Evolutionary conservation across 164 flowering plant species (phyloP).

Genomic region (Protea cynaroides): DNA sequence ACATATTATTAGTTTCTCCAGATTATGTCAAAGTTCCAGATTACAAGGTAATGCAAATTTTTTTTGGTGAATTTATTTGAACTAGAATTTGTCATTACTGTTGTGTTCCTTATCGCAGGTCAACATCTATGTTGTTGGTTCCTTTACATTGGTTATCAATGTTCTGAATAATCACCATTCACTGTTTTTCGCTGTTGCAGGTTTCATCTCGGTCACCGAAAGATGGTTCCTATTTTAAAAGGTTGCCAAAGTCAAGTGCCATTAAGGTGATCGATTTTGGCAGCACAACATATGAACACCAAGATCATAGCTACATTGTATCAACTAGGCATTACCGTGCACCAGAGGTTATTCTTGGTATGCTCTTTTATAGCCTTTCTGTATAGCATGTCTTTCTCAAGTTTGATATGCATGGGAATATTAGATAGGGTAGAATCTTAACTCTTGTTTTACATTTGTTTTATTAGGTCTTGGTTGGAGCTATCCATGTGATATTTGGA

Average conservation of each 20-base stretch:
- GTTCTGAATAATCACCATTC: neutral
- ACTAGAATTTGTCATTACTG: neutral
- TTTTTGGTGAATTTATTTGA: neutral
- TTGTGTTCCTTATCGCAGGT: neutral
- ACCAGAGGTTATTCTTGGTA: slow-evolving; percentile 88
- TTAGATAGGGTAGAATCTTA: neutral
- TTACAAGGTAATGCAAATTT: slow-evolving; percentile 56
- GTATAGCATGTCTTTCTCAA: no score
- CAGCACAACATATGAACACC: slow-evolving; percentile 70
- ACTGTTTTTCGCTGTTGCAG: slow-evolving; percentile 22
- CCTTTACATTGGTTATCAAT: no score
- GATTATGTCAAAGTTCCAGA: slow-evolving; percentile 82
- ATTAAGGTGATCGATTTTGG: slow-evolving; percentile 90
- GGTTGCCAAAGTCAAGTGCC: slow-evolving; percentile 61
- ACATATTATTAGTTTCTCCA: slow-evolving; percentile 72
- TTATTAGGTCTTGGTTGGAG: slow-evolving; percentile 75
- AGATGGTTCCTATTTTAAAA: slow-evolving; percentile 46
- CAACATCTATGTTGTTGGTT: no score
- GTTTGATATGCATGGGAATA: neutral
- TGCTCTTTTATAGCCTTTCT: neutral
- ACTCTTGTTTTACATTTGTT: neutral
- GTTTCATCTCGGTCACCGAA: slow-evolving; percentile 56
- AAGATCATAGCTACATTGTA: slow-evolving; percentile 63
- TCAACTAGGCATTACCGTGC: slow-evolving; percentile 87
- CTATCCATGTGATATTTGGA: slow-evolving; percentile 82